Evolutionary conservation across 257 asterid species (phyloP).

Genomic region (Solanum bukasovii): DNA sequence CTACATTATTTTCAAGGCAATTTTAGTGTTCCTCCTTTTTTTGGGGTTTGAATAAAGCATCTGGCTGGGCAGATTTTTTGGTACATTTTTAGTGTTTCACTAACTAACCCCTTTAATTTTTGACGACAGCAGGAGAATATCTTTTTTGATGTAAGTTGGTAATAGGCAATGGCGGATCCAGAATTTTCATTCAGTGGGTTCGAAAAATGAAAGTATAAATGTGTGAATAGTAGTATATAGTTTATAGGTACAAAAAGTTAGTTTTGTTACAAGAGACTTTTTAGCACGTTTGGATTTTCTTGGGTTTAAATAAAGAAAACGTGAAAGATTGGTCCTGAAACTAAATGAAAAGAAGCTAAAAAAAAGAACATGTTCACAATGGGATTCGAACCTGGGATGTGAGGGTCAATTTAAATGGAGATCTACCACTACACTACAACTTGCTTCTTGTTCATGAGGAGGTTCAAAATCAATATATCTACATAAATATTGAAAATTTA

Average conservation of each 20-base stretch:
- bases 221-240: neutral
- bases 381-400: neutral
- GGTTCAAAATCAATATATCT: neutral
- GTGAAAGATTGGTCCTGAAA: neutral
- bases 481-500: neutral
- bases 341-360: neutral
- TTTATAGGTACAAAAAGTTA: neutral
- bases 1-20: neutral
- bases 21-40: neutral
- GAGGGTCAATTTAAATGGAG: neutral
- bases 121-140: neutral
- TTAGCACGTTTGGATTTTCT: neutral
- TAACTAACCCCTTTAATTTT: neutral
- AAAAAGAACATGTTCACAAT: neutral
- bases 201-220: neutral
- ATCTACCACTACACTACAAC: neutral
- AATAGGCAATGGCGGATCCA: neutral
- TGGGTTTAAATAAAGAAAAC: neutral
- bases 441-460: neutral
- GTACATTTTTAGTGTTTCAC: neutral
- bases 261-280: neutral
- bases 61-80: neutral
- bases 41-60: neutral
- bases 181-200: neutral
- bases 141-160: neutral